Conservation (phyloP, 2,329 filamentous ascomycete species). For the Neocatenulostroma microsporum region DNA sequence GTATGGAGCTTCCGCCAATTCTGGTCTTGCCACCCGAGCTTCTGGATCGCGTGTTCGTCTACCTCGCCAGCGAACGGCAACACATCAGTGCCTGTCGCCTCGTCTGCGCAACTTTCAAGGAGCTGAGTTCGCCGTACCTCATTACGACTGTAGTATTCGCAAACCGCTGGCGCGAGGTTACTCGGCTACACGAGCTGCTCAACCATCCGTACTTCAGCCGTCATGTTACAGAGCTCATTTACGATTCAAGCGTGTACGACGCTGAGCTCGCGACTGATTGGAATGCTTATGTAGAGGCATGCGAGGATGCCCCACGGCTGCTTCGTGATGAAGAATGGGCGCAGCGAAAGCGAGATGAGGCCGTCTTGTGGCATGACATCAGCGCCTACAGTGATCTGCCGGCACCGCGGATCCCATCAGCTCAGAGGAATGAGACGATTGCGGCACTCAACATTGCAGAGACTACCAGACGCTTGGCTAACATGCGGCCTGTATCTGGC, state of each 20-base stretch:
- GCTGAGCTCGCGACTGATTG: not conserved
- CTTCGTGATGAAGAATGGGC: conserved; percentile 3
- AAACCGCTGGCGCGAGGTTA: conserved; percentile 5
- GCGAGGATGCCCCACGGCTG: not conserved
- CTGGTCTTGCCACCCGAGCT: conserved; percentile 3
- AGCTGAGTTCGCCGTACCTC: conserved; percentile 13
- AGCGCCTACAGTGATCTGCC: too few species aligned
- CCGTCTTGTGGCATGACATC: not conserved
- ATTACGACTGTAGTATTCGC: conserved; percentile 11
- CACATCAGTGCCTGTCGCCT: conserved; percentile 9
- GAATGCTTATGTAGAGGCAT: conserved; percentile 2
- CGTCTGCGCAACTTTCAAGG: conserved; percentile 7
- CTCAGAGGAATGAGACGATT: too few species aligned
- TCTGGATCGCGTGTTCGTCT: conserved; percentile 9
- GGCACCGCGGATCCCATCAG: too few species aligned
- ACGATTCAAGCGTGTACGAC: conserved; percentile 12
- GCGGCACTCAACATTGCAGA: too few species aligned
- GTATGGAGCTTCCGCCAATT: too few species aligned
- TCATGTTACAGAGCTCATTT: conserved; percentile 10
- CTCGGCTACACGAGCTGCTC: conserved; percentile 7
- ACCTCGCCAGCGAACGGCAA: not conserved
- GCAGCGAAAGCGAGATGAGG: not conserved
- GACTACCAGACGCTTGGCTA: too few species aligned
- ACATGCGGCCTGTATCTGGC: too few species aligned
- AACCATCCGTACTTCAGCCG: conserved; percentile 12